Evolutionary conservation across 257 asterid species (phyloP).

Genomic region (Echium plantagineum): DNA sequence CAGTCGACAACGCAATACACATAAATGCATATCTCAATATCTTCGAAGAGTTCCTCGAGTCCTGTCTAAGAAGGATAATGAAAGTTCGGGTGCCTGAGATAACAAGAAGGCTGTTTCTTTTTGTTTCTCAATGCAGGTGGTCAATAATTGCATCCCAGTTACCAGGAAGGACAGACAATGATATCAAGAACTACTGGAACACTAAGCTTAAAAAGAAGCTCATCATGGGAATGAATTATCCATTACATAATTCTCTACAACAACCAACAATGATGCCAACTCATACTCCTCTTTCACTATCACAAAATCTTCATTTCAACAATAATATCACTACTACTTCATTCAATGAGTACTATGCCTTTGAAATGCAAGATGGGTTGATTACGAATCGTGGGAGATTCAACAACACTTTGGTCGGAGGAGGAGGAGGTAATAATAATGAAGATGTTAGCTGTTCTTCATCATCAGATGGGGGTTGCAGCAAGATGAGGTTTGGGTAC

Average conservation of each 20-base stretch:
- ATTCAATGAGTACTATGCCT: conserved; percentile 5
- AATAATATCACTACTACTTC: conserved; percentile 10
- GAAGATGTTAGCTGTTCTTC: conserved; percentile 55
- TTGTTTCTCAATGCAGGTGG: conserved; percentile 54
- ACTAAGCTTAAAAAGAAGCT: conserved; percentile 82
- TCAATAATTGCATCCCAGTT: conserved; percentile 69
- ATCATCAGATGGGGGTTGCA: conserved; percentile 55
- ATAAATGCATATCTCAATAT: too few relatives aligned
- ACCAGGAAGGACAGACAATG: conserved; percentile 78
- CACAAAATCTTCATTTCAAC: conserved; percentile 15
- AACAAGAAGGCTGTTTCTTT: too few relatives aligned
- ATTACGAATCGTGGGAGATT: conserved; percentile 23
- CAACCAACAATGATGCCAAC: conserved; percentile 14
- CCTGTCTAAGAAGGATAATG: too few relatives aligned
- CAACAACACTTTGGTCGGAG: conserved; percentile 41
- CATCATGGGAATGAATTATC: conserved; percentile 30
- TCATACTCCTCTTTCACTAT: conserved; percentile 21
- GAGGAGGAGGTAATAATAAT: too few relatives aligned
- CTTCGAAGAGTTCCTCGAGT: too few relatives aligned
- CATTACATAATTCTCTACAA: conserved; percentile 23
- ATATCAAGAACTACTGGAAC: conserved; percentile 82
- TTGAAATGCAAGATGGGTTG: conserved; percentile 29
- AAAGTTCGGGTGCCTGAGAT: too few relatives aligned
- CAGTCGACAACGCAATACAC: too few relatives aligned
- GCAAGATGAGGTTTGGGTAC: conserved; percentile 30